Conservation (phyloP, 2,329 filamentous ascomycete species). For the Penicillium sclerotiorum region DNA sequence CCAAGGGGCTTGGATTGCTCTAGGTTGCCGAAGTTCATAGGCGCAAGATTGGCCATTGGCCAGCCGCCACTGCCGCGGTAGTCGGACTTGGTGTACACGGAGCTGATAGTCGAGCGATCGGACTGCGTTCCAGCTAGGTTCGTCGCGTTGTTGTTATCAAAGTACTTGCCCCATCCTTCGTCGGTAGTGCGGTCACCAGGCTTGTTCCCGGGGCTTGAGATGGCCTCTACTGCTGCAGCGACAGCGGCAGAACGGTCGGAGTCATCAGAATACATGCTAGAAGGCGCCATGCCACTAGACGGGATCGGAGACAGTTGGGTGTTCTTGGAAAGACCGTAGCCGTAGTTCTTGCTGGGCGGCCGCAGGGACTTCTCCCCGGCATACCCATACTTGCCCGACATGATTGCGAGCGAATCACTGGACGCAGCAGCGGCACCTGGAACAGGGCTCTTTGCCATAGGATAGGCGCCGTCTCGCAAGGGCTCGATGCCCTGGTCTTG, state of each 20-base stretch:
- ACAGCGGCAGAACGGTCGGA: constrained; percentile 23
- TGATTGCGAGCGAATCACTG: constrained; percentile 43
- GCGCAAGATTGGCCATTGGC: constrained; percentile 41
- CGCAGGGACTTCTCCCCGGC: constrained; percentile 36
- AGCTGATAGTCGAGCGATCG: constrained; percentile 28
- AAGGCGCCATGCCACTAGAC: constrained; percentile 27
- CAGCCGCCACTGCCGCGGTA: constrained; percentile 45
- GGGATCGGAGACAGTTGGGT: constrained; percentile 35
- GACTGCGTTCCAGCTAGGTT: constrained; percentile 29
- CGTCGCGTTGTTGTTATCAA: constrained; percentile 40
- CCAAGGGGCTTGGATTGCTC: constrained; percentile 44
- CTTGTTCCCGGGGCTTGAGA: constrained; percentile 12
- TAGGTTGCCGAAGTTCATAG: constrained; percentile 40
- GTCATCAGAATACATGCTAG: constrained; percentile 24
- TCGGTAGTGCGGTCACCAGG: constrained; percentile 47
- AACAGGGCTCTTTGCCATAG: constrained; percentile 48
- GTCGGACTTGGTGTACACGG: constrained; percentile 37
- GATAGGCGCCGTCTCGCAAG: constrained; percentile 44
- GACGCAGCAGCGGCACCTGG: constrained; percentile 37
- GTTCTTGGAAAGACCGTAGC: constrained; percentile 24
- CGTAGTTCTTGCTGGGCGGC: constrained; percentile 21
- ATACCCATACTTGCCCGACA: constrained; percentile 39
- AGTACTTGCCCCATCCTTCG: constrained; percentile 54
- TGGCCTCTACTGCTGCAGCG: constrained; percentile 9
- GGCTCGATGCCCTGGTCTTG: constrained; percentile 50